These are phyloP conservation scores for Silene coronaria DNA, from an alignment of 179 eudicot species.

Conservation along the genomic window DNA sequence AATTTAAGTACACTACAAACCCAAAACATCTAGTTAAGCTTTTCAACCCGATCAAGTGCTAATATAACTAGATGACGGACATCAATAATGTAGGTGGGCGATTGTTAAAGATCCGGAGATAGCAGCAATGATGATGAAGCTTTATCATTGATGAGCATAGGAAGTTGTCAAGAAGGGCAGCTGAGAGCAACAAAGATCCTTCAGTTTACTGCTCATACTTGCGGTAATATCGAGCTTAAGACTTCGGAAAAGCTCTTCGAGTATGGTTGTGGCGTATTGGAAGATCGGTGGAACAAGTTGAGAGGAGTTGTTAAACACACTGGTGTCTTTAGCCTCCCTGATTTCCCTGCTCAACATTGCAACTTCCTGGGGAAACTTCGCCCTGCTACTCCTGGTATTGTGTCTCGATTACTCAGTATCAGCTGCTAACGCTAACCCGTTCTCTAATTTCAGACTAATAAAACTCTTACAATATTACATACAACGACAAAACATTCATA, in stretches of 20 bases:
- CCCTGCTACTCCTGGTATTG: conserved; percentile 45
- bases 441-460: background rate
- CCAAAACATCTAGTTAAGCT: background rate
- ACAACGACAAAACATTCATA: too few relatives aligned
- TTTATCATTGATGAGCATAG: background rate
- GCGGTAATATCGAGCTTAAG: background rate
- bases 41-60: background rate
- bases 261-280: conserved; percentile 28
- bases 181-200: conserved; percentile 9
- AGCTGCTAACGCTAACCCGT: background rate
- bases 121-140: conserved; percentile 3
- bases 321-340: conserved; percentile 28
- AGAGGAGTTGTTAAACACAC: conserved; percentile 29
- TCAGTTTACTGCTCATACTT: background rate
- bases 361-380: conserved; percentile 32
- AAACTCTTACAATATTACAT: too few relatives aligned
- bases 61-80: background rate
- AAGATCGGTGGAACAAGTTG: conserved; percentile 50
- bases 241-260: conserved; percentile 26
- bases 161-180: conserved; percentile 11
- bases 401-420: background rate
- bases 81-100: conserved; percentile 33
- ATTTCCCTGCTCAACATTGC: conserved; percentile 40
- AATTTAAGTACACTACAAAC: too few relatives aligned
- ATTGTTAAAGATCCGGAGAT: conserved; percentile 6